Percentiles rank a stretch among this genome's conserved stretches.
These are phyloP conservation scores for Lepidopterella palustris DNA, from an alignment of 495 filamentous ascomycete species.

Conservation along the genomic window DNA sequence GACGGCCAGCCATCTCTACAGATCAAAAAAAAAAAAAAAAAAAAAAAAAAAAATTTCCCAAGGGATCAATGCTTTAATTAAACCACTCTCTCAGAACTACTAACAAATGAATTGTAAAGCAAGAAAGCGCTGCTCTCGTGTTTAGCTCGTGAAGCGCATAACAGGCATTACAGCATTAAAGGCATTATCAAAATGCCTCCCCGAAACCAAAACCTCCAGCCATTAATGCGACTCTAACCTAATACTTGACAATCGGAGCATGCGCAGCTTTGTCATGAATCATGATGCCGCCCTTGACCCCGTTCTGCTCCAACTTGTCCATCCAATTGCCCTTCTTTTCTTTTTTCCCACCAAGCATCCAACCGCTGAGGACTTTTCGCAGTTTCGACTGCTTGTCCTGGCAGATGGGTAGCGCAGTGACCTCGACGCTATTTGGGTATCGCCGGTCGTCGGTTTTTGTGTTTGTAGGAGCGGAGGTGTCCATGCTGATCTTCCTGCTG, in stretches of 20 bases:
- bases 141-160: not conserved
- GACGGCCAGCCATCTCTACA: too few species aligned
- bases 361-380: constrained; percentile 25
- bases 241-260: constrained; percentile 33
- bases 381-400: constrained; percentile 10
- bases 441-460: not conserved
- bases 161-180: not conserved
- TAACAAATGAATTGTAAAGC: too few species aligned
- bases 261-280: constrained; percentile 28
- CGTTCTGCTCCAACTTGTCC: constrained; percentile 27
- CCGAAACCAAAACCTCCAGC: too few species aligned
- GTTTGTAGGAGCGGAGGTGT: constrained; percentile 5
- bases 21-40: too few species aligned
- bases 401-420: not conserved
- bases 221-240: too few species aligned
- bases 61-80: too few species aligned
- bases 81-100: too few species aligned
- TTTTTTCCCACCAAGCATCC: constrained; percentile 22
- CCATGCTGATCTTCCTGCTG: constrained; percentile 28
- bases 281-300: constrained; percentile 27
- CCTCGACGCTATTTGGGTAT: constrained; percentile 11
- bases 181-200: not conserved
- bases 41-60: too few species aligned
- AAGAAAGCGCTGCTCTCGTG: too few species aligned
- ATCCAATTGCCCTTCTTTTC: constrained; percentile 30